Base-by-base conservation (phyloP, 2,329 filamentous ascomycete species). In the Fusarium penzigii region DNA sequence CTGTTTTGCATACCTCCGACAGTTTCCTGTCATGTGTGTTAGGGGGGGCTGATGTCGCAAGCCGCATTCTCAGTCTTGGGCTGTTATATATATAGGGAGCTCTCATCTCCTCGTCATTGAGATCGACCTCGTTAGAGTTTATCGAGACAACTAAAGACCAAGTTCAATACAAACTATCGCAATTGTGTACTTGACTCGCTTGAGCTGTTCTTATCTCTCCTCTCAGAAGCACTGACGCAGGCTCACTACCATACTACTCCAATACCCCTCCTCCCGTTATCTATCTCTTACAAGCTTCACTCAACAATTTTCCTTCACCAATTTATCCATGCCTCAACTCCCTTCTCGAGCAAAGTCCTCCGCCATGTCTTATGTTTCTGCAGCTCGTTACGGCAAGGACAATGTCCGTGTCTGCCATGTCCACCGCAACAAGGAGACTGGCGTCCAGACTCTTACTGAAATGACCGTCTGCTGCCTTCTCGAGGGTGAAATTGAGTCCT, bases 321-420 rank as follows among this genome's bases (percentile, higher is more conserved):
- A 48, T 42, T 44, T 10, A 43, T 38, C 43, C 39, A 58, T 55
- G 48, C 42, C 55, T 49, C 52, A 53, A 45, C 52, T 60, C 41
- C 52, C 55, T 41, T 40, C 42, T 40, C 43, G 48, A 52, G 29
- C 46, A 48, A 61, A 56, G 50, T 53, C 46, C 20, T 48, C 49
- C 57, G 61, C 41, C 43, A 86, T 86, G 82, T 74, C 83, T 59
- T 70, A 72, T 63, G 73, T 87, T 55, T 77, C 81, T 54, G 76
- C 83, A 66, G 89, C 89, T 65, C 85, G 87, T 70, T 93, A 92
- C 72, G 89, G 89, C 77, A 93, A 99, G 85, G 94, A 97, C 84
- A 97, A 99, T 78, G 88, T 99, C 81, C 92, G 94, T 68, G 85
- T 99, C 66, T 96, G 89, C 85, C 99, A 99, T 76, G 92, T 97